Evolutionary conservation across 306 rosid species (phyloP), one percentile per base, ranked within the genome.

Genomic region (Pyrus bretschneideri): DNA sequence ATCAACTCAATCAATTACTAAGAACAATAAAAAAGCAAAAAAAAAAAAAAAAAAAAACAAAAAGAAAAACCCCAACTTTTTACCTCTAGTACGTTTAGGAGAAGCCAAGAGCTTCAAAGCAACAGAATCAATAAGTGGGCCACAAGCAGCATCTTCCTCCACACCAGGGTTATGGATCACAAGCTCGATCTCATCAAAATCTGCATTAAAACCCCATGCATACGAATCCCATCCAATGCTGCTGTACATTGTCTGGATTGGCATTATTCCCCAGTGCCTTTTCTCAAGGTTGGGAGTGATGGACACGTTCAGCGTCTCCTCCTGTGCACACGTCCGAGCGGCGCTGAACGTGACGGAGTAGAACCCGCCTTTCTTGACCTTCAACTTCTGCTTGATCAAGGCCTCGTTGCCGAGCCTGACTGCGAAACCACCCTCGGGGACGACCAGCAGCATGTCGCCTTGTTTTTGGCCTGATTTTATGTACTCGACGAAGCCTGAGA

Each of bases 321-420:
- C 96, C 65, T 93, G 98, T 29, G 93, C 96, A 22, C 98, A 93
- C 0, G 95, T 93, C 17, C 98, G 83, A 5, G 90, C 93, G 0
- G 93, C 94, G n/a, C 85, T 86, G 74, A 93, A 89, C 0, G 96
- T 93, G 22, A 89, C 44, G 14, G 98, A 82, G 75, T 93, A 91
- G 77, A 82, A 82, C 0, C 5, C 7, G 3, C 93, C 96, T 82
- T 82, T 86, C 1, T 2, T 69, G 3, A 87, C 62, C 72, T 79
- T 85, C 23, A 91, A 58, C 23, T 78, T 87, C 8, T 93, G 98
- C 85, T 84, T 91, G 6, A 93, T 83, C 2, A 86, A 84, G 30
- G 98, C 98, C 13, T 93, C 93, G 10, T 93, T 91, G 11, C 98
- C 96, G 0, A 93, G 95, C 83, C 96, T 82, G 3, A 87, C 86